phyloP scores from a whole-genome alignment of 106 monocot genomes.

The Phalaenopsis aphrodite region DNA sequence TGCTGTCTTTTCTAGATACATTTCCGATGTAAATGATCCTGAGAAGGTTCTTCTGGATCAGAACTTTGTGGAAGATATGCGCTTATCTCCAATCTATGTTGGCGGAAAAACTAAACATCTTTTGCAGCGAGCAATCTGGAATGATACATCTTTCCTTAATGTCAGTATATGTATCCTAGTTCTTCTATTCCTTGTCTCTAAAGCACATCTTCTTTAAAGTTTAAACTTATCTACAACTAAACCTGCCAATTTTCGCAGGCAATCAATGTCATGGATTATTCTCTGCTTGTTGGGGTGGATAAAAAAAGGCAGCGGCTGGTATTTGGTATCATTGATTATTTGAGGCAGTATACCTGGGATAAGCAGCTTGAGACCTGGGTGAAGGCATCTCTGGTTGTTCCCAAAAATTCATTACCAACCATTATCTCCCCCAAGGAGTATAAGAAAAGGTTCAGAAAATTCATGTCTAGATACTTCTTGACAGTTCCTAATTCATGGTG shows the following conservation, averaged over 20 bases:
- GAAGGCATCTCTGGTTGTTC: slow-evolving; percentile 62
- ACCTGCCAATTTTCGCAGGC: slow-evolving; percentile 26
- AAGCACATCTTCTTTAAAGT: background rate
- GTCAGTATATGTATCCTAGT: slow-evolving; percentile 28
- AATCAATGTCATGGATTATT: slow-evolving; percentile 91
- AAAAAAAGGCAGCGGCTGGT: slow-evolving; percentile 58
- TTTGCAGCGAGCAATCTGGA: slow-evolving; percentile 78
- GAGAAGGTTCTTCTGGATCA: slow-evolving; percentile 63
- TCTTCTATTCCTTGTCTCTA: background rate
- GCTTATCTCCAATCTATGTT: slow-evolving; percentile 58
- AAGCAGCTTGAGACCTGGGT: slow-evolving; percentile 89
- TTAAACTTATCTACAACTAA: background rate
- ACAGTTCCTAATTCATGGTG: slow-evolving; percentile 73
- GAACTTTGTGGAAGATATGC: slow-evolving; percentile 80
- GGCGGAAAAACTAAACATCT: slow-evolving; percentile 65
- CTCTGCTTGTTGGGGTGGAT: slow-evolving; percentile 82
- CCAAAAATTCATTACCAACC: slow-evolving; percentile 61
- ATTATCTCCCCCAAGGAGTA: slow-evolving; percentile 82
- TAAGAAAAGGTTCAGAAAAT: slow-evolving; percentile 77
- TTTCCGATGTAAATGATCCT: slow-evolving; percentile 35
- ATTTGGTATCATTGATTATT: slow-evolving; percentile 87
- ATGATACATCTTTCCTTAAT: slow-evolving; percentile 74
- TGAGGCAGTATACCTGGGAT: slow-evolving; percentile 85
- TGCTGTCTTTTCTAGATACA: slow-evolving; percentile 49
- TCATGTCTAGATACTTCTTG: slow-evolving; percentile 77